Evolutionary conservation across 1,284 basidiomycete species (phyloP), one percentile per base, ranked within the genome.

Genomic region (Apiotrichum brassicae): DNA sequence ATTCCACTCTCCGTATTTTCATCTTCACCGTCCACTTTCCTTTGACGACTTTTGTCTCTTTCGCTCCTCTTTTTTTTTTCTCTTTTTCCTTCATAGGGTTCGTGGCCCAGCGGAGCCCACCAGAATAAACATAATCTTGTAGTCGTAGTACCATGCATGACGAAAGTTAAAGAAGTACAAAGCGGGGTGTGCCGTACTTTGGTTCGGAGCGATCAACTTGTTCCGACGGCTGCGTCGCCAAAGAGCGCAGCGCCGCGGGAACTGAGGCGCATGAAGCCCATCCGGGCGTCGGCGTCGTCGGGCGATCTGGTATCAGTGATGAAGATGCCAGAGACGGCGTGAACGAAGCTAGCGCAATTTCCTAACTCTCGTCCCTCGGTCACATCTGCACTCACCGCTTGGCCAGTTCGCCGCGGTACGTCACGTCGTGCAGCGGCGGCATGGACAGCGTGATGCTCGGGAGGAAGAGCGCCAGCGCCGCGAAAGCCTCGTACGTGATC

Each of bases 401-500:
- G 4, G 64, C 59, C 48, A 72, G 41, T 48, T 74, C 70, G 19
- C 70, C 72, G 19, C 70, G 55, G 55, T 67, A 74, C 18, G 72
- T 72, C 13, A 74, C 62, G 47, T 72, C 70, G 53, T 68, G 46
- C 35, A 74, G 52, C 11, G 53, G 35, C 3, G 61, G 54, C 6
- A 59, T 58, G 3, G 65, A 52, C 3, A 71, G 42, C 0, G 66
- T 61, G 7, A 65, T 65, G 12, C 63, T 63, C 7, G 70, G 64
- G 26, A 72, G 51, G 53, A 74, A 74, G 22, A 70, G 46, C 3
- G 55, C 38, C 22, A 74, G 58, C 7, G 70, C 64, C 14, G 61
- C 40, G 26, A 70, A 24, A 0, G 72, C 68, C 53, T 74, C 72
- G 41, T 63, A 43, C n/a, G 66, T 59, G 50, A 74, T 72, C 72